Base-by-base conservation (phyloP, 805 yeast species). In the Kuraishia floccosa region DNA sequence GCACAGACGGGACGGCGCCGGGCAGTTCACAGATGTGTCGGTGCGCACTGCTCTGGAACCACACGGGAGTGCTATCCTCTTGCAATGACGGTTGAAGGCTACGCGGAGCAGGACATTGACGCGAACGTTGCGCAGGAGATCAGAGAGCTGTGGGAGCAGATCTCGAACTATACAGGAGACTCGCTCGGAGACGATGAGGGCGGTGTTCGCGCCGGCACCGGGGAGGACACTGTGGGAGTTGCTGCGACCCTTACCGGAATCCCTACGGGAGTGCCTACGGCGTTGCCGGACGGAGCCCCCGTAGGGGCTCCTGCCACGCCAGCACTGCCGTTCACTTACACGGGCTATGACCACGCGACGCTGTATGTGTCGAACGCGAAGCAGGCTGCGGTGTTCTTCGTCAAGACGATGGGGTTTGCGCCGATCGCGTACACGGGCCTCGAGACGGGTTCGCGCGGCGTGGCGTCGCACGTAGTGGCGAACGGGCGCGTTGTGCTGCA, bases 291-390 rank as follows among this genome's bases (percentile, higher is more conserved):
- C 22, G 22, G 10, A 19, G 9, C 22, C 7, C 7, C 22, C 7
- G 7, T 10, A 7, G 10, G 10, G 10, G 9, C 22, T 7, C 23
- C 30, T 21, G 25, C 11, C 6, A n/a, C n/a, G n/a, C n/a, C n/a
- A n/a, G n/a, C n/a, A n/a, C n/a, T n/a, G n/a, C n/a, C n/a, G n/a
- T n/a, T n/a, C n/a, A n/a, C n/a, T n/a, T 44, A 37, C 30, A 34
- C 27, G 4, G 70, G 66, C n/a, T 81, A 76, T 45, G 76, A 71
- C 52, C 77, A 76, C 42, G 61, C 81, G 3, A 76, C 79, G 10
- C 71, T 79, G 63, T 78, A 76, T 37, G 79, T 76, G 9, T 68
- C 83, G n/a, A 80, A 81, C 39, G 81, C 89, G 16, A 73, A 70
- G 36, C 72, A 71, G 37, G 58, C 72, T 27, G 76, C 93, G 1